These are phyloP conservation scores for Rhizopus sp. DNA, from an alignment of 371 early-diverging fungal species.

Conservation along the genomic window DNA sequence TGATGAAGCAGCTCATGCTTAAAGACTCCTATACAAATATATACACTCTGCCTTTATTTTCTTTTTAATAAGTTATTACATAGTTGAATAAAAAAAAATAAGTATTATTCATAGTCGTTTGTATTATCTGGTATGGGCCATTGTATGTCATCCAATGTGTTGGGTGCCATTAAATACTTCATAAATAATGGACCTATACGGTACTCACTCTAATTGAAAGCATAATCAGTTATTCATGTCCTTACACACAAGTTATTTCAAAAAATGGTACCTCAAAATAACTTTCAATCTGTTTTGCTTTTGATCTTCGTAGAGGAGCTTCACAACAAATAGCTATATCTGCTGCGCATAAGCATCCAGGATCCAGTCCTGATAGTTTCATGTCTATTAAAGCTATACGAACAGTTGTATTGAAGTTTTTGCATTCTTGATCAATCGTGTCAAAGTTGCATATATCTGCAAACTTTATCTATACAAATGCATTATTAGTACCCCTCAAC, in stretches of 20 bases:
- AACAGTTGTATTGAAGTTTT: background rate
- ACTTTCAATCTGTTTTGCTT: slow-evolving; percentile 4
- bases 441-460: background rate
- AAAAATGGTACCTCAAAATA: slow-evolving; percentile 12
- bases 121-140: background rate
- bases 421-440: background rate
- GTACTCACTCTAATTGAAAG: background rate
- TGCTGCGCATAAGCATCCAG: slow-evolving; percentile 3
- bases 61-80: background rate
- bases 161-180: slow-evolving; percentile 15
- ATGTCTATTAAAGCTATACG: slow-evolving; percentile 15
- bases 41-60: background rate
- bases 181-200: slow-evolving; percentile 11
- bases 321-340: slow-evolving; percentile 17
- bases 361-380: slow-evolving; percentile 2
- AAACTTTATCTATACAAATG: background rate
- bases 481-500: no score
- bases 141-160: slow-evolving; percentile 13
- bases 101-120: background rate
- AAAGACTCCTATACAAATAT: background rate
- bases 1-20: slow-evolving; percentile 1
- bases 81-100: background rate
- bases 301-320: slow-evolving; percentile 3
- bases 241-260: background rate
- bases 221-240: background rate